phyloP scores from a whole-genome alignment of 1,284 basidiomycete species.

The Moesziomyces globuligerus region DNA sequence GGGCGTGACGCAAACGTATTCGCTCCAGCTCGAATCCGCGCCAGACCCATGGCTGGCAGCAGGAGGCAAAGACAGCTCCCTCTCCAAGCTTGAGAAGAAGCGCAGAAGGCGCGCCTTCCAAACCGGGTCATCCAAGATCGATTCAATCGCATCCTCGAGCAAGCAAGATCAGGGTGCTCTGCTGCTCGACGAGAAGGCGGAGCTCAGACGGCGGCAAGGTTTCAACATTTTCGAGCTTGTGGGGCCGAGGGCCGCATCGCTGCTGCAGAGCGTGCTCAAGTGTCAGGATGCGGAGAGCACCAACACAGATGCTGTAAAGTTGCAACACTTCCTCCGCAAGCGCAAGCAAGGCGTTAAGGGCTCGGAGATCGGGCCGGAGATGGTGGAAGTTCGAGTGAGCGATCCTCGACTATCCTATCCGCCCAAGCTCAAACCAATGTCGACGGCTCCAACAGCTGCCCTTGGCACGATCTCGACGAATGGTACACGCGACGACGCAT shows the following conservation, averaged over 20 bases:
- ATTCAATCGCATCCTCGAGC: background rate
- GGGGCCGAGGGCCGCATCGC: conserved; percentile 42
- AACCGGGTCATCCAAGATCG: conserved; percentile 1
- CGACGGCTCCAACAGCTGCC: background rate
- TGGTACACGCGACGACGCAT: background rate
- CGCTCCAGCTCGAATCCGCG: conserved; percentile 37
- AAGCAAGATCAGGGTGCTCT: background rate
- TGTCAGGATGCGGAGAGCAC: background rate
- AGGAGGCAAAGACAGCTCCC: conserved; percentile 38
- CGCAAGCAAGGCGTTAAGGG: background rate
- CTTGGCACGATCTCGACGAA: background rate
- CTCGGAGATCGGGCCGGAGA: background rate
- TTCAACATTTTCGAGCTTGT: conserved; percentile 62
- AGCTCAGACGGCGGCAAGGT: conserved; percentile 35
- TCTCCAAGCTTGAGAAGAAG: conserved; percentile 35
- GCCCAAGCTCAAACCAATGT: conserved; percentile 29
- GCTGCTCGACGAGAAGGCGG: conserved; percentile 15
- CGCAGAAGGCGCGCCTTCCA: conserved; percentile 13
- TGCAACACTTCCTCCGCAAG: conserved; percentile 12
- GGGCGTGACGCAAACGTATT: conserved; percentile 3
- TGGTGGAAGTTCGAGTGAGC: conserved; percentile 42
- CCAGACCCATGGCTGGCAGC: conserved; percentile 50
- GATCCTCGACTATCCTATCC: conserved; percentile 62
- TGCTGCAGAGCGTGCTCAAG: conserved; percentile 55
- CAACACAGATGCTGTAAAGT: background rate